phyloP scores from a whole-genome alignment of 2,329 filamentous ascomycete species.

The Cladophialophora psammophila region DNA sequence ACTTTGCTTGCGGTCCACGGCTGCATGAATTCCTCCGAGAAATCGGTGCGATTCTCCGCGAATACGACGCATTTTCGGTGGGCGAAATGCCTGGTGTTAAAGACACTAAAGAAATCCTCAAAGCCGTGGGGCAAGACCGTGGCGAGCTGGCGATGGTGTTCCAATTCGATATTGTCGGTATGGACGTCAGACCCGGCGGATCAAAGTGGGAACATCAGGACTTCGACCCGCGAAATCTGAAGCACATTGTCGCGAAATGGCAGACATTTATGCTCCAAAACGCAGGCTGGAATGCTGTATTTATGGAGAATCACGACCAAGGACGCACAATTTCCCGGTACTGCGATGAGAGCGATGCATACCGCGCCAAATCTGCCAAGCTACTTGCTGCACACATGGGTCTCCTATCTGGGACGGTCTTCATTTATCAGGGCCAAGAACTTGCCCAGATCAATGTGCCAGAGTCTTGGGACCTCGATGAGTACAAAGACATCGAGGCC shows the following conservation, averaged over 20 bases:
- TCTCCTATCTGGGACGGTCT: slow-evolving; percentile 61
- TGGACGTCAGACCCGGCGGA: slow-evolving; percentile 40
- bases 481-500: slow-evolving; percentile 54
- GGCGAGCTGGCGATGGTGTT: slow-evolving; percentile 52
- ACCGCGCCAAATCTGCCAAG: slow-evolving; percentile 58
- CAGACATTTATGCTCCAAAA: slow-evolving; percentile 61
- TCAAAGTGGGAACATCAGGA: slow-evolving; percentile 55
- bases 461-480: slow-evolving; percentile 55
- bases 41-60: slow-evolving; percentile 46
- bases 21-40: slow-evolving; percentile 50
- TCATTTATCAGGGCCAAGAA: slow-evolving; percentile 67
- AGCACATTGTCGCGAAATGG: slow-evolving; percentile 58
- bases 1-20: slow-evolving; percentile 43
- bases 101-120: slow-evolving; percentile 46
- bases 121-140: slow-evolving; percentile 46
- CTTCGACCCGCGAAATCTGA: slow-evolving; percentile 59
- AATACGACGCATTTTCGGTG: slow-evolving; percentile 51
- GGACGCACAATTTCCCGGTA: slow-evolving; percentile 63
- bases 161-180: slow-evolving; percentile 48
- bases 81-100: slow-evolving; percentile 51
- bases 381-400: slow-evolving; percentile 61
- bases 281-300: slow-evolving; percentile 64
- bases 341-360: slow-evolving; percentile 54
- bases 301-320: slow-evolving; percentile 71
- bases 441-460: slow-evolving; percentile 67